Evolutionary conservation across 805 yeast species (phyloP).

Genomic region (Sugiyamaella marilandica): DNA sequence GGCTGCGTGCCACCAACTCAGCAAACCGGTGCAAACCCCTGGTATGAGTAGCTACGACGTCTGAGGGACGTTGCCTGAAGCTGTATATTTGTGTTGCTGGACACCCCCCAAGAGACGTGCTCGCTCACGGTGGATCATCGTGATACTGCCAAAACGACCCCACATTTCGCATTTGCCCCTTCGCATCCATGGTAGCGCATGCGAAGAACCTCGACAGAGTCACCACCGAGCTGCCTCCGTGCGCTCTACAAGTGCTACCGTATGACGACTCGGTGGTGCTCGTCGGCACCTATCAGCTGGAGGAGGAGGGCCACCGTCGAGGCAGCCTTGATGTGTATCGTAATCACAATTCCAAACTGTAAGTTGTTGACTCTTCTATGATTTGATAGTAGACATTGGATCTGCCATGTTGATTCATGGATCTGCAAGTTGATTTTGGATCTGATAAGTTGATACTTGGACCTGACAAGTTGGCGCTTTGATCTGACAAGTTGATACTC

Average conservation of each 20-base stretch:
- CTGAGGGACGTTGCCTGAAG: too few species aligned
- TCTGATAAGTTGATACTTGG: too few species aligned
- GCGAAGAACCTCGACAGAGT: conserved; percentile 1
- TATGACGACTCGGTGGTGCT: conserved; percentile 44
- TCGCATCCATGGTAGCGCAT: neutral
- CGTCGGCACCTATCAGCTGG: conserved; percentile 77
- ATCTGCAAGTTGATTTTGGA: too few species aligned
- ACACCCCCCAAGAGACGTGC: too few species aligned
- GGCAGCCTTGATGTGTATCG: conserved; percentile 54
- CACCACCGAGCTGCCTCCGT: conserved; percentile 66
- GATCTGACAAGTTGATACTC: too few species aligned
- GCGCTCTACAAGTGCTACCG: conserved; percentile 64
- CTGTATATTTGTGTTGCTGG: too few species aligned
- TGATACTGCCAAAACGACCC: neutral
- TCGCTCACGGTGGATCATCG: neutral
- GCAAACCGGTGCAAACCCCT: too few species aligned
- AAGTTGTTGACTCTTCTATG: neutral
- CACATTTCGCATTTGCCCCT: neutral
- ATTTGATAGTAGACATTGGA: too few species aligned
- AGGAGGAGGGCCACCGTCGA: conserved; percentile 53
- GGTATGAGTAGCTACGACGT: too few species aligned
- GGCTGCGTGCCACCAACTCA: too few species aligned
- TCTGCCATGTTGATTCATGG: too few species aligned
- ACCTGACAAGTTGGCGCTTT: too few species aligned
- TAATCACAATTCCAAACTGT: conserved; percentile 18